Evolutionary conservation across 2,329 filamentous ascomycete species (phyloP).

Genomic region (Fusarium sp.): DNA sequence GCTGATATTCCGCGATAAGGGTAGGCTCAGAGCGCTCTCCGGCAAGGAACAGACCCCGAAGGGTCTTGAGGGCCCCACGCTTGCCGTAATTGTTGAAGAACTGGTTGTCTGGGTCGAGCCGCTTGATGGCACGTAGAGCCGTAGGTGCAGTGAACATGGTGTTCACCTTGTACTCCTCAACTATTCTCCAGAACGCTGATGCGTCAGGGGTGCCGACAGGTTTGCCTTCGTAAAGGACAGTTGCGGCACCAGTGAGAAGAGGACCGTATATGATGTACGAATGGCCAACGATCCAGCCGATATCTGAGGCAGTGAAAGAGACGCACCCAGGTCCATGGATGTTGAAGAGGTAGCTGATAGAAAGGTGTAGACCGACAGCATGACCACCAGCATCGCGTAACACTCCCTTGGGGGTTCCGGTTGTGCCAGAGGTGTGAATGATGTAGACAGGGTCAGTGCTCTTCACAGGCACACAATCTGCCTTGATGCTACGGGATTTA

Average conservation of each 20-base stretch:
- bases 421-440: slow-evolving; percentile 89
- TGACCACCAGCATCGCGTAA: slow-evolving; percentile 86
- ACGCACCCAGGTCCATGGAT: slow-evolving; percentile 87
- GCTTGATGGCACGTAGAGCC: slow-evolving; percentile 85
- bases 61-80: slow-evolving; percentile 74
- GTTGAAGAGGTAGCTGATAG: slow-evolving; percentile 84
- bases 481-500: slow-evolving; percentile 71
- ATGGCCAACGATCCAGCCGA: slow-evolving; percentile 80
- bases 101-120: slow-evolving; percentile 82
- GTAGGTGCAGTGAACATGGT: slow-evolving; percentile 88
- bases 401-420: slow-evolving; percentile 84
- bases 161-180: slow-evolving; percentile 87
- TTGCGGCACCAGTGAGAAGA: slow-evolving; percentile 84
- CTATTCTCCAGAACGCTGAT: slow-evolving; percentile 86
- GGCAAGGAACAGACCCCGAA: slow-evolving; percentile 84
- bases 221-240: slow-evolving; percentile 93
- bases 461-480: slow-evolving; percentile 79
- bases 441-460: slow-evolving; percentile 87
- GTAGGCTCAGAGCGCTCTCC: slow-evolving; percentile 90
- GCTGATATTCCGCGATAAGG: slow-evolving; percentile 84
- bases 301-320: slow-evolving; percentile 78
- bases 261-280: slow-evolving; percentile 92
- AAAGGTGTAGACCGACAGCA: slow-evolving; percentile 84
- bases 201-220: slow-evolving; percentile 89
- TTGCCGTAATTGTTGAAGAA: slow-evolving; percentile 71